Base-by-base conservation (phyloP, 2,329 filamentous ascomycete genomes). In the Juglanconis oblonga region DNA sequence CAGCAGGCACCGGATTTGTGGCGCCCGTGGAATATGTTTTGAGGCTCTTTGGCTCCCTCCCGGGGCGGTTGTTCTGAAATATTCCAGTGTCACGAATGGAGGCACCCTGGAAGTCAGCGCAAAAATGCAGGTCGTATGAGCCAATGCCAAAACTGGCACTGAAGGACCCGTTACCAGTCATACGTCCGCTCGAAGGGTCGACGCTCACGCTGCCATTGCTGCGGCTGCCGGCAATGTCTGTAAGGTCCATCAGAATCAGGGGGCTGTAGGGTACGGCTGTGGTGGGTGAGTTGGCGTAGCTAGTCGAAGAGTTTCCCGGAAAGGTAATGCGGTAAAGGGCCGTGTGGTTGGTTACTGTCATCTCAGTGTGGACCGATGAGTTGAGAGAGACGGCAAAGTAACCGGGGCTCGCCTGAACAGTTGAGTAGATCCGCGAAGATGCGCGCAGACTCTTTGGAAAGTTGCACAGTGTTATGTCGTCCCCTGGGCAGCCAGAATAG, bases 321-420 rank as follows among this genome's bases (percentile, higher is more conserved):
- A 83, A 83, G 3, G 75, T 76, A 68, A 84, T 82, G 31, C 76
- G 74, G 64, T 82, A 84, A 2, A 84, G 71, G 6, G 81, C 79
- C 8, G 81, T 79, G 63, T 78, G 80, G 57, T 82, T 78, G 0
- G 80, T 74, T 3, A 77, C 75, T 0, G 81, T 80, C 73, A 84
- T 83, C 65, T 84, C 80, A 3, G 77, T 76, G 40, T 70, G 72
- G 49, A 84, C 76, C 1, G 76, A 77, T 14, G 76, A 80, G 44
- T 76, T 67, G 24, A 84, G 71, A n/a, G 74, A 73, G 3, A 84
- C 68, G 1, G 76, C 70, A 65, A 84, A 84, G 64, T 83, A 83
- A 1, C 81, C 81, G 4, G 81, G 81, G 38, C 73, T 73, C 11
- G 81, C 78, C 42, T 75, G 68, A 31, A 80, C 73, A 4, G 77